Conservation (phyloP, 345 rosid genomes). For the Hevea brasiliensis region DNA sequence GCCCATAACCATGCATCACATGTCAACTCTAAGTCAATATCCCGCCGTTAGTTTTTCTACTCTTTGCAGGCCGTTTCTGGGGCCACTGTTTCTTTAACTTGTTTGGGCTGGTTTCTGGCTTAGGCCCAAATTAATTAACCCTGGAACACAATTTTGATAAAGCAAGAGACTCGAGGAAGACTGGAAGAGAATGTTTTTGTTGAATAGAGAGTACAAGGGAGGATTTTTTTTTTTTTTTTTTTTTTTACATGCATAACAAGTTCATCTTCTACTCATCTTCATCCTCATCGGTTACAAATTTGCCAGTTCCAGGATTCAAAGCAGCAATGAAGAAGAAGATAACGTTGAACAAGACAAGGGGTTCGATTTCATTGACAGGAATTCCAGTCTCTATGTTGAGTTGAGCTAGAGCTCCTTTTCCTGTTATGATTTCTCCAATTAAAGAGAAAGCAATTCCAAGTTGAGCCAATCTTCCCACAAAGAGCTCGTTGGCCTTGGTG, state of each 20-base stretch:
- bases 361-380: conserved; percentile 84
- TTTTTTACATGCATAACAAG: not conserved
- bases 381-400: conserved; percentile 96
- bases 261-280: conserved; percentile 34
- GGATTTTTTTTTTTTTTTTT: too few relatives aligned
- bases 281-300: conserved; percentile 79
- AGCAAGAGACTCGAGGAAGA: too few relatives aligned
- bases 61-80: too few relatives aligned
- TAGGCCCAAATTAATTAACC: too few relatives aligned
- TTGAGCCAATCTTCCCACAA: conserved; percentile 95
- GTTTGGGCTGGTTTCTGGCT: too few relatives aligned
- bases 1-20: too few relatives aligned
- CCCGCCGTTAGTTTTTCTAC: too few relatives aligned
- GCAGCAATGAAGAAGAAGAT: conserved; percentile 91
- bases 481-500: conserved; percentile 88
- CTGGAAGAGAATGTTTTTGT: too few relatives aligned
- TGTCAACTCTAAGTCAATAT: too few relatives aligned
- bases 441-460: conserved; percentile 90
- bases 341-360: conserved; percentile 86
- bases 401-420: conserved; percentile 95
- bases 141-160: too few relatives aligned
- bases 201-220: not conserved
- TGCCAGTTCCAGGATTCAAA: conserved; percentile 89
- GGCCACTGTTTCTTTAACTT: too few relatives aligned
- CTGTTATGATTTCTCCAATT: conserved; percentile 90